These are phyloP conservation scores for Dryadomyces sulphureus DNA, from an alignment of 2,329 filamentous ascomycete genomes.

Conservation along the genomic window DNA sequence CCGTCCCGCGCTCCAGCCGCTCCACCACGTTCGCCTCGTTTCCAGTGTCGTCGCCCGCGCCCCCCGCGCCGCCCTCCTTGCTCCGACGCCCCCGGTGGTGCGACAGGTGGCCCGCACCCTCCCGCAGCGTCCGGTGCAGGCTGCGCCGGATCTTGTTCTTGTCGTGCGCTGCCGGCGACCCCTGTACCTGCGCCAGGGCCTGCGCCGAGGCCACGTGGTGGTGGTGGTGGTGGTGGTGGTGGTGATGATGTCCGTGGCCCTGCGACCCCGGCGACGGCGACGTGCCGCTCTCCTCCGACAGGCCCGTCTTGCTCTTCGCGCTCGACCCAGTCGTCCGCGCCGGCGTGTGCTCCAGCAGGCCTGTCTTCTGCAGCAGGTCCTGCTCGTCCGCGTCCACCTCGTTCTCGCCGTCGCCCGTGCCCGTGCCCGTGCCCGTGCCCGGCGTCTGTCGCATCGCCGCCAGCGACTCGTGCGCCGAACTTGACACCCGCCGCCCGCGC, in stretches of 20 bases:
- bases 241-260: background rate
- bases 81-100: slow-evolving; percentile 62
- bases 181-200: slow-evolving; percentile 13
- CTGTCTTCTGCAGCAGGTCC: slow-evolving; percentile 51
- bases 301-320: slow-evolving; percentile 2
- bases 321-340: background rate
- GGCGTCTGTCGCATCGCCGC: background rate
- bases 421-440: background rate
- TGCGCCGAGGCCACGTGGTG: background rate
- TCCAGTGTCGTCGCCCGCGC: slow-evolving; percentile 30
- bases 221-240: background rate
- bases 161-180: slow-evolving; percentile 22
- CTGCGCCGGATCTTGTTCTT: slow-evolving; percentile 65
- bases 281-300: slow-evolving; percentile 22
- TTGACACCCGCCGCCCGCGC: slow-evolving; percentile 15
- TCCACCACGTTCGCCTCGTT: slow-evolving; percentile 53
- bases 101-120: slow-evolving; percentile 52
- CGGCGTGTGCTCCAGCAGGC: slow-evolving; percentile 35
- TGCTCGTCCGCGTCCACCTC: slow-evolving; percentile 53
- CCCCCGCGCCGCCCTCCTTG: slow-evolving; percentile 54
- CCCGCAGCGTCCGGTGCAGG: slow-evolving; percentile 76
- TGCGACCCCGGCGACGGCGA: background rate
- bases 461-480: slow-evolving; percentile 7
- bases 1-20: slow-evolving; percentile 62
- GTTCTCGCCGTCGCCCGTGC: slow-evolving; percentile 12